Conservation (phyloP, 306 rosid species). For the Sindora glabra region DNA sequence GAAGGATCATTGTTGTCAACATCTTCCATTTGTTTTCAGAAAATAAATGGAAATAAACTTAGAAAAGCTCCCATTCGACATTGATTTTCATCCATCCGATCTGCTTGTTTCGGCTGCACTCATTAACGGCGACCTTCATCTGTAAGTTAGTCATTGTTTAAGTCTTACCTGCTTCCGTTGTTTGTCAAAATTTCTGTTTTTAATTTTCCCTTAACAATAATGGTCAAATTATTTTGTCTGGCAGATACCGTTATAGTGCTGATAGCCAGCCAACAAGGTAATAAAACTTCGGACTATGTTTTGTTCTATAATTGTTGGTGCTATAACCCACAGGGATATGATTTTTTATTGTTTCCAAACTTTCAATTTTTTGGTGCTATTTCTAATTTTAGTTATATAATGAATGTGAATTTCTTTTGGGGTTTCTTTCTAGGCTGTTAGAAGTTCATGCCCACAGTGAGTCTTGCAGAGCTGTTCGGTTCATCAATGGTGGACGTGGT, state of each 20-base stretch:
- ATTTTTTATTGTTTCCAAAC: neutral
- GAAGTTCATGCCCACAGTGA: constrained; percentile 72
- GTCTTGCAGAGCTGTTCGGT: constrained; percentile 78
- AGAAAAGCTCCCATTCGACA: constrained; percentile 59
- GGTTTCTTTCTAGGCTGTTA: constrained; percentile 35
- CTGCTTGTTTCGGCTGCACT: constrained; percentile 54
- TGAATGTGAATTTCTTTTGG: too few species aligned
- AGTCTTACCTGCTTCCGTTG: neutral
- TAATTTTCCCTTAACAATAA: neutral
- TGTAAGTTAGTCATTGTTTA: constrained; percentile 27
- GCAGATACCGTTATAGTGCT: constrained; percentile 51
- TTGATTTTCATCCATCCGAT: constrained; percentile 74
- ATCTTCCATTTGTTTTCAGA: neutral
- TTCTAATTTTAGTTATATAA: neutral
- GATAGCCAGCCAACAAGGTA: constrained; percentile 58
- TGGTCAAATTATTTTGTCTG: neutral
- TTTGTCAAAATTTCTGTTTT: neutral
- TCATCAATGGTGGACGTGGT: constrained; percentile 76
- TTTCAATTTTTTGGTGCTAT: neutral
- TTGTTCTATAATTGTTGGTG: neutral
- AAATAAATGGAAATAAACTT: constrained; percentile 56
- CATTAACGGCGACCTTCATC: constrained; percentile 55
- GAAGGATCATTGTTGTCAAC: neutral
- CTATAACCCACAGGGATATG: neutral
- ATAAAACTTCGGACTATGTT: neutral